Base-by-base conservation (phyloP, 2,329 filamentous ascomycete species). In the Colletotrichum lini region DNA sequence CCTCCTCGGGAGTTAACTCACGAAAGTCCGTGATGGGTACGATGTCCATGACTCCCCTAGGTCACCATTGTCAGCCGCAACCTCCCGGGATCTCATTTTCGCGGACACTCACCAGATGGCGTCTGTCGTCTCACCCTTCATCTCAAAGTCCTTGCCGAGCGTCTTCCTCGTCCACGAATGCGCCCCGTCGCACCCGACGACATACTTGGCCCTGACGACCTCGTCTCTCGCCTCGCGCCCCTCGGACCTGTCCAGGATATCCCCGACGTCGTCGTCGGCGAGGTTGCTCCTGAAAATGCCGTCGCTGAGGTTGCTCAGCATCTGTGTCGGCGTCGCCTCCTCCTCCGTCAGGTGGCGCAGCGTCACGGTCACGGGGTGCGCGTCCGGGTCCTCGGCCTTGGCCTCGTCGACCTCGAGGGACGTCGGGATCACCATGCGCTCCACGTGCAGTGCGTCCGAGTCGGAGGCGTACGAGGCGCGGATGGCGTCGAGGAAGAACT, bases 171-270 rank as follows among this genome's bases (percentile, higher is more conserved):
- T 89, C 89, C 90, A 93, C 63, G 87, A 90, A 75, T 91, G 90
- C 0, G 92, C 91, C 0, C 92, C 92, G 73, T 93, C 92, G 57
- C 89, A 91, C 0, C 91, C 92, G 2, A 94, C 84, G 38, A 94
- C 83, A 72, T 92, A 94, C 76, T 91, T 91, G 5, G 88, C 85
- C 47, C 82, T 85, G 2, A 91, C 80, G 0, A 79, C 76, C 74
- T 88, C 86, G 2, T 69, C 69, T 23, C 65, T 68, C 54, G 79
- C 76, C 76, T 74, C 72, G 75, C 80, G 76, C n/a, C 76, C 84
- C 70, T 79, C 72, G 26, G 61, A 78, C 72, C 67, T 74, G 56
- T 62, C 57, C 64, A 73, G 64, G 5, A 74, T 42, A 58, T 77
- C 69, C 71, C 88, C 86, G 1, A 88, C 84, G 0, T 87, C 90